Conservation (phyloP, 192 early-diverging fungal genomes). For the Nowakowskiella sp. region DNA sequence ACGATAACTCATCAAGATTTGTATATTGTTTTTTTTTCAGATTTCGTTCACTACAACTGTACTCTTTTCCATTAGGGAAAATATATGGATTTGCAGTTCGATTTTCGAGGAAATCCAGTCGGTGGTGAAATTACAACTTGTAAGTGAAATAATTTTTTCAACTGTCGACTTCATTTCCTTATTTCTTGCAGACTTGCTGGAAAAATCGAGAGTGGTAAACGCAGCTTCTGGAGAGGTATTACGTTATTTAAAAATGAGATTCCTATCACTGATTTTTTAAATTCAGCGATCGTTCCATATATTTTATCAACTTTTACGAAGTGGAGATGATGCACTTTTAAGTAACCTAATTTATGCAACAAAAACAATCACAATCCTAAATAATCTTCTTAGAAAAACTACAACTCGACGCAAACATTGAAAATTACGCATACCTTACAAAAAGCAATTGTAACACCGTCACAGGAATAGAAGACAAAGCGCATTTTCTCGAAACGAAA, state of each 20-base stretch:
- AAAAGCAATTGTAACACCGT: neutral
- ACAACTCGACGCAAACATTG: neutral
- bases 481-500: slow-evolving; percentile 11
- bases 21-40: slow-evolving; percentile 3
- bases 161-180: neutral
- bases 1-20: slow-evolving; percentile 18
- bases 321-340: slow-evolving; percentile 2
- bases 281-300: slow-evolving; percentile 87
- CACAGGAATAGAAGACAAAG: slow-evolving; percentile 6
- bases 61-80: slow-evolving; percentile 1
- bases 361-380: neutral
- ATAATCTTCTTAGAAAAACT: slow-evolving; percentile 6
- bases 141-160: neutral
- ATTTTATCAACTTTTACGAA: slow-evolving; percentile 70
- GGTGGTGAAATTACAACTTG: slow-evolving; percentile 5
- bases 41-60: neutral
- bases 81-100: slow-evolving; percentile 9
- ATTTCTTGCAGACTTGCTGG: slow-evolving; percentile 12
- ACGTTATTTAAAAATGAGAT: slow-evolving; percentile 28
- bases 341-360: neutral
- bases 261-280: too few relatives aligned
- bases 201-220: slow-evolving; percentile 25
- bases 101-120: slow-evolving; percentile 1
- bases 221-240: slow-evolving; percentile 3
- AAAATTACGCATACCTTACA: slow-evolving; percentile 15